These are phyloP conservation scores for Calonectria leucothoes DNA, from an alignment of 2,329 filamentous ascomycete genomes.

Conservation along the genomic window DNA sequence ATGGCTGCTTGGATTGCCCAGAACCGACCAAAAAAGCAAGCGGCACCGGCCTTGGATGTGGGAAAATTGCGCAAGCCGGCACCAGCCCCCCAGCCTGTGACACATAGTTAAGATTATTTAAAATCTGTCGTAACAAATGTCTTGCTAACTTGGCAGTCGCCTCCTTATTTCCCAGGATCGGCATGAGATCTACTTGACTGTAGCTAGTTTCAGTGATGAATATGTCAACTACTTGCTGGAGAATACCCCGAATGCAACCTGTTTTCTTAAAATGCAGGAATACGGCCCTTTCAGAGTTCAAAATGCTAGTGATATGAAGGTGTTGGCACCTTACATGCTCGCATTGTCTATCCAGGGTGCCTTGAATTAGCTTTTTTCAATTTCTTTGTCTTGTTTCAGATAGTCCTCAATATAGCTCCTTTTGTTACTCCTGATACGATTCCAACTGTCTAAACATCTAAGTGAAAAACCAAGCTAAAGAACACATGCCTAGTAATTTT, in stretches of 20 bases:
- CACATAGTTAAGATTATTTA: not conserved
- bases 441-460: too few relatives aligned
- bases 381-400: not conserved
- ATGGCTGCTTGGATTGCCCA: not conserved
- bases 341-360: not conserved
- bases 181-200: not conserved
- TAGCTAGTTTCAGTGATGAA: not conserved
- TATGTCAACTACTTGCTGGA: not conserved
- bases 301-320: not conserved
- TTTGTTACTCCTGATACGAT: not conserved
- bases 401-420: not conserved
- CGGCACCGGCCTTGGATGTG: not conserved
- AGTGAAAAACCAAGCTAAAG: too few relatives aligned
- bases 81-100: not conserved
- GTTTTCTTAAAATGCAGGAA: not conserved
- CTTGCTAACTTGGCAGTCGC: not conserved
- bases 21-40: not conserved
- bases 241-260: not conserved
- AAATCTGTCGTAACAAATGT: not conserved
- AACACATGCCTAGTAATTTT: too few relatives aligned
- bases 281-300: not conserved
- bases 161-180: not conserved
- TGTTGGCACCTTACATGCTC: not conserved
- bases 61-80: not conserved
- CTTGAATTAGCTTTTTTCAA: not conserved